Conservation (phyloP, 495 filamentous ascomycete genomes). For the Lophiostoma macrostomum region DNA sequence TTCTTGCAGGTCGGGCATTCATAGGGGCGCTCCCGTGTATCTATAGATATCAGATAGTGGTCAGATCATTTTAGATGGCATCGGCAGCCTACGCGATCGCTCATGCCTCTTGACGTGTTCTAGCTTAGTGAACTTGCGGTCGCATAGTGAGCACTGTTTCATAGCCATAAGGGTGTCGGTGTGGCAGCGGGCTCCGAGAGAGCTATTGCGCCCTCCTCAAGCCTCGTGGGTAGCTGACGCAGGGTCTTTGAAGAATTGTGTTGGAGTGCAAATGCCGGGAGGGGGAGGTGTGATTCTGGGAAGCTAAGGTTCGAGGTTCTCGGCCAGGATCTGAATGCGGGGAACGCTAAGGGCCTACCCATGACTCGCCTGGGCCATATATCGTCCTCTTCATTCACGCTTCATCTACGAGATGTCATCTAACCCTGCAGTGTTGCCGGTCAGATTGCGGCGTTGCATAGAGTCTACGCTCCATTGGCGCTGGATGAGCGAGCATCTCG, state of each 20-base stretch:
- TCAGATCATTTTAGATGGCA: neutral
- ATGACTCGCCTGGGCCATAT: slow-evolving; percentile 28
- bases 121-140: slow-evolving; percentile 53
- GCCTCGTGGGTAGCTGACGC: neutral
- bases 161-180: slow-evolving; percentile 41
- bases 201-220: slow-evolving; percentile 13
- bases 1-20: slow-evolving; percentile 54
- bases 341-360: slow-evolving; percentile 23
- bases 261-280: slow-evolving; percentile 19
- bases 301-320: neutral
- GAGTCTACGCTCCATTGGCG: neutral
- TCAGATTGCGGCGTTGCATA: slow-evolving; percentile 25
- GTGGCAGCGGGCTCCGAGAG: slow-evolving; percentile 4
- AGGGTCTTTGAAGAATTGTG: slow-evolving; percentile 18
- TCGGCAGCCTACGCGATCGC: slow-evolving; percentile 47
- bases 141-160: slow-evolving; percentile 52
- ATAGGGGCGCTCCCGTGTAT: slow-evolving; percentile 55
- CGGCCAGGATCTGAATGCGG: slow-evolving; percentile 25
- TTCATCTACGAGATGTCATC: slow-evolving; percentile 22
- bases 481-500: neutral
- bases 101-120: slow-evolving; percentile 57
- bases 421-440: slow-evolving; percentile 15
- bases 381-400: slow-evolving; percentile 21
- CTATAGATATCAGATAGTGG: slow-evolving; percentile 35
- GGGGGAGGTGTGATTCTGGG: slow-evolving; percentile 19